Percentiles rank a stretch among this genome's conserved stretches.
Evolutionary conservation across 2,329 filamentous ascomycete genomes (phyloP).

Genomic region (Coniochaeta sp.): DNA sequence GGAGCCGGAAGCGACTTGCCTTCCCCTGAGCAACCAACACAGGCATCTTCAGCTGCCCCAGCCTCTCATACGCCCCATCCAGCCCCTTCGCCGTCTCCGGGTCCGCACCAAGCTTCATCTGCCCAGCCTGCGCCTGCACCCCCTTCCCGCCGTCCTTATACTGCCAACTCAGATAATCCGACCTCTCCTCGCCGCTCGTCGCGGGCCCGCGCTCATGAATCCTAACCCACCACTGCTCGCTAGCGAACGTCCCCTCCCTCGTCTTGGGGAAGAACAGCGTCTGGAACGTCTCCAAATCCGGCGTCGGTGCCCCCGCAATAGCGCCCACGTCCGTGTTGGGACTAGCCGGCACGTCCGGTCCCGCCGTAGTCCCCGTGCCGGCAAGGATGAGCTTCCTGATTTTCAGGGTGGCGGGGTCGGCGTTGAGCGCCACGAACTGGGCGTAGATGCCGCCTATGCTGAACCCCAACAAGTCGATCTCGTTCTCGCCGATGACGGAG

Average conservation of each 20-base stretch:
- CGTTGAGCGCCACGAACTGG: slow-evolving; percentile 34
- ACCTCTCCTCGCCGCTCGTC: slow-evolving; percentile 9
- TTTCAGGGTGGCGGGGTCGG: slow-evolving; percentile 18
- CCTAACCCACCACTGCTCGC: slow-evolving; percentile 22
- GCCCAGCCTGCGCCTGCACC: slow-evolving; percentile 22
- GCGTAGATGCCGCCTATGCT: slow-evolving; percentile 41
- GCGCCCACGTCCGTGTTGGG: slow-evolving; percentile 4
- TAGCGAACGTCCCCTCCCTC: slow-evolving; percentile 6
- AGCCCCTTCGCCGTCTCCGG: slow-evolving; percentile 22
- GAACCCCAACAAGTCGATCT: slow-evolving; percentile 40
- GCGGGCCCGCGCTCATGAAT: slow-evolving; percentile 18
- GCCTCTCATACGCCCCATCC: slow-evolving; percentile 25
- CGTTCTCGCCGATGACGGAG: slow-evolving; percentile 19
- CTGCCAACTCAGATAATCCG: slow-evolving; percentile 12
- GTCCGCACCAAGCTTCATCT: slow-evolving; percentile 23
- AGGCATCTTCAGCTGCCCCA: slow-evolving; percentile 25
- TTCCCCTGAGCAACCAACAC: slow-evolving; percentile 29
- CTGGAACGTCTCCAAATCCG: not conserved
- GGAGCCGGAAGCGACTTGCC: too few relatives aligned
- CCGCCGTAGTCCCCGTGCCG: slow-evolving; percentile 33
- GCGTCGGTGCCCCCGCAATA: not conserved
- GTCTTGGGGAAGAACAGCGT: slow-evolving; percentile 2
- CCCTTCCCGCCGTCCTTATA: slow-evolving; percentile 18
- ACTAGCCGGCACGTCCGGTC: slow-evolving; percentile 24
- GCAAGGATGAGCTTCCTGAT: slow-evolving; percentile 35